These are phyloP conservation scores for Tuctoria greenei DNA, from an alignment of 176 grass and related monocot species.

Conservation along the genomic window DNA sequence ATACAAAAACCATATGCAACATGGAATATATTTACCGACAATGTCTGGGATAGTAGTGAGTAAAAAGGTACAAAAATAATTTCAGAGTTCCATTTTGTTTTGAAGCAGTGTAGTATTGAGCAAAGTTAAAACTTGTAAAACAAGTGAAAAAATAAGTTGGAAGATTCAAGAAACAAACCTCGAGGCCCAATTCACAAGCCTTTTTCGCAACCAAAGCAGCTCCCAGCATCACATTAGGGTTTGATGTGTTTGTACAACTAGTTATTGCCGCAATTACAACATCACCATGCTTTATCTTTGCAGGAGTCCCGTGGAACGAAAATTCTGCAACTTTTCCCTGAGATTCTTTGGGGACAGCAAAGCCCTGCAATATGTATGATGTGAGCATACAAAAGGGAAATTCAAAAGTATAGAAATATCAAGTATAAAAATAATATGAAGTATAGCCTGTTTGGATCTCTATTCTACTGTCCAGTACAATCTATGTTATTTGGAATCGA, in stretches of 20 bases:
- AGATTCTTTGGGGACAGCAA: slow-evolving; percentile 93
- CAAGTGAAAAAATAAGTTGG: slow-evolving; percentile 10
- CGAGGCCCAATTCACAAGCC: slow-evolving; percentile 90
- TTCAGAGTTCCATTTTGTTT: background rate
- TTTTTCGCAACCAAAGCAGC: slow-evolving; percentile 98
- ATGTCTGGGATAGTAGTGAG: background rate
- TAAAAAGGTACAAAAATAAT: slow-evolving; percentile 15
- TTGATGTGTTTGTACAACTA: slow-evolving; percentile 99
- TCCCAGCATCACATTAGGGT: slow-evolving; percentile 98
- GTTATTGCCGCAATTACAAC: slow-evolving; percentile 99
- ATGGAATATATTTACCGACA: slow-evolving; percentile 1
- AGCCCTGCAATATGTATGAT: slow-evolving; percentile 59
- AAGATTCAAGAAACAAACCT: slow-evolving; percentile 50
- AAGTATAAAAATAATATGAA: background rate
- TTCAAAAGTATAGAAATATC: background rate
- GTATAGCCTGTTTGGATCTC: background rate
- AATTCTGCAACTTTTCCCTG: slow-evolving; percentile 89
- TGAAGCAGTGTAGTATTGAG: slow-evolving; percentile 4
- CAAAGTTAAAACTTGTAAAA: background rate
- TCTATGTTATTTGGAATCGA: background rate
- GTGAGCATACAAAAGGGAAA: slow-evolving; percentile 20
- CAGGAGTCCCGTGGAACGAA: slow-evolving; percentile 75
- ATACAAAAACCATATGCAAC: background rate
- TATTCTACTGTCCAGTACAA: background rate
- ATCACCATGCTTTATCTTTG: slow-evolving; percentile 91